These are phyloP conservation scores for Solanum hybrid DNA, from an alignment of 305 asterid species.

Conservation along the genomic window DNA sequence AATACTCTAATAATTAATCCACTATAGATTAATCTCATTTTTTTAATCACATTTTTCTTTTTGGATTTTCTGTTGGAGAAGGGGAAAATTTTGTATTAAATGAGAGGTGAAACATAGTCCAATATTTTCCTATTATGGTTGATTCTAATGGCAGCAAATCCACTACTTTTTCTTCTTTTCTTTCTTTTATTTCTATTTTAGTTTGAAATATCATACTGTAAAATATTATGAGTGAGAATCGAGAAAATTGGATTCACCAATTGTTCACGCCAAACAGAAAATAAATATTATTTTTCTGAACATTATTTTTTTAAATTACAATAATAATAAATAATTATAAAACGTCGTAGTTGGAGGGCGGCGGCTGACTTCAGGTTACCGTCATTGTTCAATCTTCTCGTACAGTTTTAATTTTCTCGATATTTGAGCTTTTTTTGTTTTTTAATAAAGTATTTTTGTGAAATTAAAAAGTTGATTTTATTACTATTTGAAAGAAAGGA, in stretches of 20 bases:
- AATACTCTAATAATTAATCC: neutral
- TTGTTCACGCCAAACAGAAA: neutral
- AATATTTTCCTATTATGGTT: neutral
- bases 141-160: neutral
- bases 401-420: slow-evolving; percentile 5
- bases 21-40: neutral
- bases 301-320: neutral
- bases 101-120: neutral
- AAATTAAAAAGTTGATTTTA: neutral
- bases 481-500: neutral
- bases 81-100: neutral
- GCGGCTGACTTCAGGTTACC: slow-evolving; percentile 34
- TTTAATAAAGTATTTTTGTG: neutral
- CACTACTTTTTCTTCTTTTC: neutral
- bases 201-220: neutral
- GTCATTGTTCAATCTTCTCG: slow-evolving; percentile 22
- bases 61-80: neutral
- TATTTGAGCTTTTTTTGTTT: neutral
- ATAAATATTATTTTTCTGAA: neutral
- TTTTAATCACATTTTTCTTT: neutral
- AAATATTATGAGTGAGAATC: neutral
- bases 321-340: neutral
- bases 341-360: slow-evolving; percentile 41
- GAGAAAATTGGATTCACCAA: neutral
- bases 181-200: neutral